phyloP scores from a whole-genome alignment of 441 rosid genomes.

The Populus trichocarpa region DNA sequence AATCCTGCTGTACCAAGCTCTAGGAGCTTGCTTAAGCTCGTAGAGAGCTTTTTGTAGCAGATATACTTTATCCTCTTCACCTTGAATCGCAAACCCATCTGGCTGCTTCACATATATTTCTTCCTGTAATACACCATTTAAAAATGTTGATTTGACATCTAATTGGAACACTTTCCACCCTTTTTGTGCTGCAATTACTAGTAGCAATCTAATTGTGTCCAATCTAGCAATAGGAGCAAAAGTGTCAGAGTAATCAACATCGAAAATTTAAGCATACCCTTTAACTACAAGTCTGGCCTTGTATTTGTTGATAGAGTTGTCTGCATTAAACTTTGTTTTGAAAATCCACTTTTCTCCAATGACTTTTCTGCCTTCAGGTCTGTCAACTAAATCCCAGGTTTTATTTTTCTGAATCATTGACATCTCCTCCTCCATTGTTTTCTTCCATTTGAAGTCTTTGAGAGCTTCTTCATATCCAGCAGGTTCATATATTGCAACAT shows the following conservation, averaged over 20 bases:
- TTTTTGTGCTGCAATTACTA: background rate
- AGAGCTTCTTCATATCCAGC: too few relatives aligned
- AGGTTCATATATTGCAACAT: too few relatives aligned
- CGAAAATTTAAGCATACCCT: too few relatives aligned
- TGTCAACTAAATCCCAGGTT: background rate
- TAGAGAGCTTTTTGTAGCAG: too few relatives aligned
- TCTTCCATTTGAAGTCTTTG: background rate
- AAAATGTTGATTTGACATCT: background rate
- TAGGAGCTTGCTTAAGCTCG: background rate
- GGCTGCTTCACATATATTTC: too few relatives aligned
- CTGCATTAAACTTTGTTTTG: background rate
- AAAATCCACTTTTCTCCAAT: too few relatives aligned
- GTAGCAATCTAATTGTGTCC: background rate
- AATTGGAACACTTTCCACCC: background rate
- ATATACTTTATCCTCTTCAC: too few relatives aligned
- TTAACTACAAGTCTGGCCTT: background rate
- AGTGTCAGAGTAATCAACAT: too few relatives aligned
- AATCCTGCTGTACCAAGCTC: background rate
- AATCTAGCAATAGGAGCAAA: background rate
- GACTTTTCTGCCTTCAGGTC: background rate
- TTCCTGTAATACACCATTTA: background rate
- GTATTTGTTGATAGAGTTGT: background rate
- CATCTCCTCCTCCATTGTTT: background rate
- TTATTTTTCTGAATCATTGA: background rate
- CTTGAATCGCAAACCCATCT: too few relatives aligned